phyloP scores from a whole-genome alignment of 2,329 filamentous ascomycete genomes.

The Alternaria arborescens region DNA sequence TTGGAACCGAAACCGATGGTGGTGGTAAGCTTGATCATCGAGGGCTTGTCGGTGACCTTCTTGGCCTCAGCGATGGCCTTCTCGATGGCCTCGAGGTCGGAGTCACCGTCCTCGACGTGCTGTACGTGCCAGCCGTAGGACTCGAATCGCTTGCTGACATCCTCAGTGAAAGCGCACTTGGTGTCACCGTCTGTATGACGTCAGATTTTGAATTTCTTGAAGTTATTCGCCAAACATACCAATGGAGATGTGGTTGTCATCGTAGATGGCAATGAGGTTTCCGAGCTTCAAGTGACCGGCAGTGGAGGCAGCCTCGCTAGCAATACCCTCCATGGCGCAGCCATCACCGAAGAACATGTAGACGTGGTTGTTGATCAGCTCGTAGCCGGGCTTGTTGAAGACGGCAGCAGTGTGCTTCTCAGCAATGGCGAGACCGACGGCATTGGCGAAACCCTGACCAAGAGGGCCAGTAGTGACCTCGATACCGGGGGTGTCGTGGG shows the following conservation, averaged over 20 bases:
- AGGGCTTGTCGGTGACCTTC: conserved; percentile 93
- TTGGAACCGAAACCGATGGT: conserved; percentile 97
- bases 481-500: conserved; percentile 94
- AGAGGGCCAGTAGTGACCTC: conserved; percentile 99
- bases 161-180: conserved; percentile 95
- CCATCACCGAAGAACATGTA: conserved; percentile 97
- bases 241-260: conserved; percentile 97
- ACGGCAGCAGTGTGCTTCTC: conserved; percentile 88
- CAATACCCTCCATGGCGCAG: conserved; percentile 98
- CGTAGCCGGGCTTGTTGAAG: conserved; percentile 97
- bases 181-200: conserved; percentile 80
- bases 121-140: conserved; percentile 95
- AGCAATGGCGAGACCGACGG: conserved; percentile 96
- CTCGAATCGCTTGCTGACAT: conserved; percentile 94
- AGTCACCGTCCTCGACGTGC: conserved; percentile 85
- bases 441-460: conserved; percentile 96
- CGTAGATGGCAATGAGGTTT: conserved; percentile 96
- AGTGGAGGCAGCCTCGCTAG: conserved; percentile 87
- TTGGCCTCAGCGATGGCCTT: conserved; percentile 85
- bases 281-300: conserved; percentile 97
- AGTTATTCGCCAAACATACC: conserved; percentile 56
- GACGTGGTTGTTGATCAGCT: conserved; percentile 95
- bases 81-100: conserved; percentile 87
- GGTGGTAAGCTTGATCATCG: conserved; percentile 94
- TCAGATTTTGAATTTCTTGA: conserved; percentile 19